Base-by-base conservation (phyloP, 2,329 filamentous ascomycete genomes). In the Penicillium sp. region DNA sequence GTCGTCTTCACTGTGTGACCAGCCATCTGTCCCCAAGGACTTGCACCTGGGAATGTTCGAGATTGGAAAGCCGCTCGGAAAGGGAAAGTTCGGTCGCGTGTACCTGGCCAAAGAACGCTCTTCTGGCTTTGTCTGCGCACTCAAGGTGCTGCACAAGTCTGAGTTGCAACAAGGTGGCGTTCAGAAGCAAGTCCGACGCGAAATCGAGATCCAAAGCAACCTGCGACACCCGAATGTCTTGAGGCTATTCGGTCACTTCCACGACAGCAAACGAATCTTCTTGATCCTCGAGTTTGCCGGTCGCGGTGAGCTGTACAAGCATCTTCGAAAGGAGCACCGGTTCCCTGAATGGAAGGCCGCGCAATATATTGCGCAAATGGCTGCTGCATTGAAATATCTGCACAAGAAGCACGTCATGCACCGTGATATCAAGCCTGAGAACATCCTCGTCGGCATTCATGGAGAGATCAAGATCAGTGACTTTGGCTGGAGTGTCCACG, bases 381-480 rank as follows among this genome's bases (percentile, higher is more conserved):
- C 89, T n/a, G 88, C 88, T 42, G 92, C 92, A 0, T 78, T 96
- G 64, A 87, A 88, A 63, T 97, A 97, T 70, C 83, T 97, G 43
- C 92, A 97, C 79, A 91, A 91, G 72, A 97, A 97, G 79, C 92
- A 97, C 73, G 90, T 97, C 64, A 97, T 97, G 78, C 93, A 97
- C 75, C 84, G 92, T 55, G 92, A 97, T 67, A 97, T 97, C 78
- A 97, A 97, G 79, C 92, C 92, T 2, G 92, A 97, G 76, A 97
- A 97, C 68, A 97, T 97, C 60, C 83, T 97, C 21, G 88, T 97
- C 29, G 93, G 93, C 13, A 92, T 97, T 56, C 93, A 97, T 70
- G 94, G 92, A 62, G 94, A 99, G 79, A 92, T 99, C 78, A 99
- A 99, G 76, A 92, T 99, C 68, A 95, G 91, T 4, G 94, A 99